Evolutionary conservation across 768 basidiomycete genomes (phyloP).

Genomic region (Termitomyces sp.): DNA sequence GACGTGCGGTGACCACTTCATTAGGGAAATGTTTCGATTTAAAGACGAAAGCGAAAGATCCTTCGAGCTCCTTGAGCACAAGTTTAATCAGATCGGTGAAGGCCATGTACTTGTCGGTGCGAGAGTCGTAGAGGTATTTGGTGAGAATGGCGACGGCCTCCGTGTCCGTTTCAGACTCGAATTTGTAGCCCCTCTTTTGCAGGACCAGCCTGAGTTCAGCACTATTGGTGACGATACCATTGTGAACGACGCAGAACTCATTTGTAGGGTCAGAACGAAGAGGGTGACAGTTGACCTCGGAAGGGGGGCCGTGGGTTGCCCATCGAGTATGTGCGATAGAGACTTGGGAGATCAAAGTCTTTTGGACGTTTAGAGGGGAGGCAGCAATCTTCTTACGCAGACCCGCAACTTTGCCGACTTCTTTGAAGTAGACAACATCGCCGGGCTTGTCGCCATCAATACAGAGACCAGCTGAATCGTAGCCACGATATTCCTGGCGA

Average conservation of each 20-base stretch:
- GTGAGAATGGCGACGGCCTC: constrained; percentile 94
- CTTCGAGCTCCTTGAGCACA: constrained; percentile 95
- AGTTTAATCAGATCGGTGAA: constrained; percentile 94
- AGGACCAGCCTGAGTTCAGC: constrained; percentile 85
- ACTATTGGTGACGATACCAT: constrained; percentile 97
- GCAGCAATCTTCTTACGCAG: constrained; percentile 84
- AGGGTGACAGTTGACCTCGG: constrained; percentile 90
- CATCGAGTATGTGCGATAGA: constrained; percentile 99
- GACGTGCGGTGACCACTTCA: constrained; percentile 91
- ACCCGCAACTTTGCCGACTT: constrained; percentile 95
- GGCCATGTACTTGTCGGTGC: constrained; percentile 75
- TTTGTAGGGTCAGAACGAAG: constrained; percentile 73
- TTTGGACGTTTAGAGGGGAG: constrained; percentile 65
- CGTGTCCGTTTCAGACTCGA: constrained; percentile 95
- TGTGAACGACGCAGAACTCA: constrained; percentile 95
- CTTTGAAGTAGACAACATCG: constrained; percentile 84
- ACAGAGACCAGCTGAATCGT: constrained; percentile 89
- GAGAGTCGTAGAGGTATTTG: constrained; percentile 96
- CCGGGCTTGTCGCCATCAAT: constrained; percentile 88
- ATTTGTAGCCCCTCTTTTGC: constrained; percentile 92
- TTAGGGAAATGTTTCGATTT: constrained; percentile 95
- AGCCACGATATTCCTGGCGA: constrained; percentile 96
- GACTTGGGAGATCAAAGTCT: constrained; percentile 79
- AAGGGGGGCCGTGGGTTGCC: constrained; percentile 96
- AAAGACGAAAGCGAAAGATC: constrained; percentile 99